These are phyloP conservation scores for Podila clonocystis DNA, from an alignment of 192 early-diverging fungal genomes.

Conservation along the genomic window DNA sequence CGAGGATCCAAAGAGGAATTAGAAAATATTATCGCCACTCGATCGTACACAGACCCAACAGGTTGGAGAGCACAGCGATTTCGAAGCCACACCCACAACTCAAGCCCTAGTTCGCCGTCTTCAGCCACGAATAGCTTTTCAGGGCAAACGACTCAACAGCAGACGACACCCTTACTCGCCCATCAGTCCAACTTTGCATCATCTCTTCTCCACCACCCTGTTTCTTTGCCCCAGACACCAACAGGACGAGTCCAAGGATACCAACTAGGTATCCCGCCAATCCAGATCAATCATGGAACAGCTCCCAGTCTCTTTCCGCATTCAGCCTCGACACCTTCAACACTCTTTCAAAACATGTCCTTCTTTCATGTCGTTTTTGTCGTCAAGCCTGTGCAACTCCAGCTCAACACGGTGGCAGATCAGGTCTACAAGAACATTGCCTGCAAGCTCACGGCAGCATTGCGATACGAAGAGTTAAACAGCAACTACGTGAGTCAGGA, in stretches of 20 bases:
- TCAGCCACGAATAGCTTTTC: slow-evolving; percentile 17
- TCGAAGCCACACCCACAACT: slow-evolving; percentile 40
- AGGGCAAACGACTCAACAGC: slow-evolving; percentile 20
- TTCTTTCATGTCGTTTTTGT: slow-evolving; percentile 87
- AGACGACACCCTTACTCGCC: slow-evolving; percentile 18
- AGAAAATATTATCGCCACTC: slow-evolving; percentile 8
- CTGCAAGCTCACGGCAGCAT: slow-evolving; percentile 70
- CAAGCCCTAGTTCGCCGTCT: slow-evolving; percentile 19
- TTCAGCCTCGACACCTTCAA: slow-evolving; percentile 13
- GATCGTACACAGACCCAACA: slow-evolving; percentile 25
- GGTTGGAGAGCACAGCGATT: slow-evolving; percentile 34
- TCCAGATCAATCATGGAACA: slow-evolving; percentile 29
- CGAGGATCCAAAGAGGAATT: slow-evolving; percentile 35
- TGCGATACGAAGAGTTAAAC: slow-evolving; percentile 82
- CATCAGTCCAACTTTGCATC: slow-evolving; percentile 21
- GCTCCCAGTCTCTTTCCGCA: slow-evolving; percentile 19
- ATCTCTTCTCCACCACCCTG: slow-evolving; percentile 32
- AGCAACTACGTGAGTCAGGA: slow-evolving; percentile 80
- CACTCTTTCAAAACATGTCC: slow-evolving; percentile 60
- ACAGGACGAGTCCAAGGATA: slow-evolving; percentile 18
- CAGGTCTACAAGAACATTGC: slow-evolving; percentile 77
- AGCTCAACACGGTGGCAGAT: slow-evolving; percentile 70
- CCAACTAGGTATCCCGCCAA: slow-evolving; percentile 22
- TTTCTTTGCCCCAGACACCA: slow-evolving; percentile 48
- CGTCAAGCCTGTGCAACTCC: slow-evolving; percentile 59